A percentile compares a stretch with the other conserved stretches of the same genome.
Conservation (phyloP, 768 basidiomycete genomes). For the Psilocybe sp. region DNA sequence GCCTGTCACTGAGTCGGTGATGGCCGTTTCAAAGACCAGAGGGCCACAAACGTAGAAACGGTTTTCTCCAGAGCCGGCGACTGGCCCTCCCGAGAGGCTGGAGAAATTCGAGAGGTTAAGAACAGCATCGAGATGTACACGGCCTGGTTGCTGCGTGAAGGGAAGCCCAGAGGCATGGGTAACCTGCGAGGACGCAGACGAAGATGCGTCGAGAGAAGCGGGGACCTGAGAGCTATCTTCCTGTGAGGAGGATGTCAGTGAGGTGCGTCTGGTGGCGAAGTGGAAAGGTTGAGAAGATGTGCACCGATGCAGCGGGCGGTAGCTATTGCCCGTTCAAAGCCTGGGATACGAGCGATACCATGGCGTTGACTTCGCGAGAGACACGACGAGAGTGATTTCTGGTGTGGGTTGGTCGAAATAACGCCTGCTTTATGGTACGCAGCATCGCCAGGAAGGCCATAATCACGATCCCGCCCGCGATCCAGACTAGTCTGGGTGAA, state of each 20-base stretch:
- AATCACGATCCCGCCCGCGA: slow-evolving; percentile 65
- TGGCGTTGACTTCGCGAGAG: slow-evolving; percentile 52
- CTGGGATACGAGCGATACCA: slow-evolving; percentile 38
- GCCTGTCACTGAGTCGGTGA: slow-evolving; percentile 29
- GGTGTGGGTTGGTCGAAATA: slow-evolving; percentile 7
- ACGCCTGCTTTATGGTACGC: slow-evolving; percentile 14
- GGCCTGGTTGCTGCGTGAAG: too few species aligned
- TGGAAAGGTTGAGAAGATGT: slow-evolving; percentile 35
- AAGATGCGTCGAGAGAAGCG: too few species aligned
- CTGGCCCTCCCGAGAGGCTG: background rate
- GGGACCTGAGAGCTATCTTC: too few species aligned
- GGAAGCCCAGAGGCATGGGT: too few species aligned
- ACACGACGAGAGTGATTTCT: slow-evolving; percentile 46
- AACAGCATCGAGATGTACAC: too few species aligned
- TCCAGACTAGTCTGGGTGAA: slow-evolving; percentile 41
- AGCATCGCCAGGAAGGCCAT: slow-evolving; percentile 65
- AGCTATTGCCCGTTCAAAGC: slow-evolving; percentile 18
- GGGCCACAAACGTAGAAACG: slow-evolving; percentile 51
- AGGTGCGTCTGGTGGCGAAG: background rate
- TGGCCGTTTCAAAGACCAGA: slow-evolving; percentile 37
- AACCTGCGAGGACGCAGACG: too few species aligned
- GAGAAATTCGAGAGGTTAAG: too few species aligned
- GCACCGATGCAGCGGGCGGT: slow-evolving; percentile 26
- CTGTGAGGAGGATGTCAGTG: too few species aligned
- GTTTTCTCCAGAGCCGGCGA: slow-evolving; percentile 13